These are phyloP conservation scores for Lachnellula subtilissima DNA, from an alignment of 2,329 filamentous ascomycete species.

Conservation along the genomic window DNA sequence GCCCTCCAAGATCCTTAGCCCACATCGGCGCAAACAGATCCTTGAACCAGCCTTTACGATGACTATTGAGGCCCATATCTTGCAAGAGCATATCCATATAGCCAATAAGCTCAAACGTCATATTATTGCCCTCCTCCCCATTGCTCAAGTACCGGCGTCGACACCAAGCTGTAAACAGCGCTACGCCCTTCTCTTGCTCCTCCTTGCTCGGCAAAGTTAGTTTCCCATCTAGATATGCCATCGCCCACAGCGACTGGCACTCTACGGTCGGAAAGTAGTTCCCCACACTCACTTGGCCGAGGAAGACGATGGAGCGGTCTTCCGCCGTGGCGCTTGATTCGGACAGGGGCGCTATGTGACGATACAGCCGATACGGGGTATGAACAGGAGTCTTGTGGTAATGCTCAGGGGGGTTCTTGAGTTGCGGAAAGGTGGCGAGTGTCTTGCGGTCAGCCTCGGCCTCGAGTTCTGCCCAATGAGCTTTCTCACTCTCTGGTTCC, in stretches of 20 bases:
- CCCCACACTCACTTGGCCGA: constrained; percentile 23
- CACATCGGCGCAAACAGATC: constrained; percentile 25
- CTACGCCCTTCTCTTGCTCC: constrained; percentile 21
- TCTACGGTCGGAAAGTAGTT: constrained; percentile 26
- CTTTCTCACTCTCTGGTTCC: constrained; percentile 14
- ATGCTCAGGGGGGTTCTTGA: constrained; percentile 24
- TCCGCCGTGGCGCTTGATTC: background rate
- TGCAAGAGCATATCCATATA: constrained; percentile 28
- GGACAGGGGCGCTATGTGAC: constrained; percentile 23
- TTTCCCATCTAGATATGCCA: constrained; percentile 25
- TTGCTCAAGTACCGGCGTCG: constrained; percentile 27
- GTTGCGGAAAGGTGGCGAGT: constrained; percentile 22
- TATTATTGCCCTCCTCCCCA: constrained; percentile 24
- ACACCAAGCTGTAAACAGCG: constrained; percentile 25
- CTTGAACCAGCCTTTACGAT: constrained; percentile 26
- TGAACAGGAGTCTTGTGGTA: constrained; percentile 11
- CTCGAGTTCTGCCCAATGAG: constrained; percentile 24
- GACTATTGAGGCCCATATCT: constrained; percentile 25
- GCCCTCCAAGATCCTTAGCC: constrained; percentile 20
- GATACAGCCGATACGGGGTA: constrained; percentile 26
- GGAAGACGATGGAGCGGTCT: constrained; percentile 27
- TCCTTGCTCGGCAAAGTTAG: constrained; percentile 18
- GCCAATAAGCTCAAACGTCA: constrained; percentile 26
- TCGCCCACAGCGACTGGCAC: constrained; percentile 27
- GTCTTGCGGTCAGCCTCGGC: constrained; percentile 21